Conservation (phyloP, 805 yeast species). For the Pichia nanzhaoensis region DNA sequence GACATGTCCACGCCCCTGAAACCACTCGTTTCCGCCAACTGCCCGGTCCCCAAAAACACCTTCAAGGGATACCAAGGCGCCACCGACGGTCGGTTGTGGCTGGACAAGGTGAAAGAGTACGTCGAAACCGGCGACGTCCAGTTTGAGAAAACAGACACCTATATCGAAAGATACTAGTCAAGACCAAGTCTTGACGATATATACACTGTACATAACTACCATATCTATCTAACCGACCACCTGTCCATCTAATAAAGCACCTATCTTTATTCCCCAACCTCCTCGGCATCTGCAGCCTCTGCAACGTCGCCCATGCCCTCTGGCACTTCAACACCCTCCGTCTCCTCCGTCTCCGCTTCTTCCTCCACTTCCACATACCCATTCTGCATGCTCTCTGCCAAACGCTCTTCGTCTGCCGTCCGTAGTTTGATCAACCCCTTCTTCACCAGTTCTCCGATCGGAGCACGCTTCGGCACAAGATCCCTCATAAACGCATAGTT, state of each 20-base stretch:
- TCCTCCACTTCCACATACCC: neutral
- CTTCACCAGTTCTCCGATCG: slow-evolving; percentile 42
- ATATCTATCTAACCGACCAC: no score
- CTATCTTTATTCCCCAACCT: no score
- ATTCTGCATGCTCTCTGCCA: neutral
- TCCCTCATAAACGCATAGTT: slow-evolving; percentile 57
- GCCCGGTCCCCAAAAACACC: slow-evolving; percentile 62
- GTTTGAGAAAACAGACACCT: slow-evolving; percentile 23
- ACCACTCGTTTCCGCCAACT: slow-evolving; percentile 71
- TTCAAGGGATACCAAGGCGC: slow-evolving; percentile 64
- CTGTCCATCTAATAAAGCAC: no score
- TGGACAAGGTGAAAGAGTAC: slow-evolving; percentile 67
- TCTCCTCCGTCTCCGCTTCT: neutral
- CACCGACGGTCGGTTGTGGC: slow-evolving; percentile 64
- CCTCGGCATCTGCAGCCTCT: neutral
- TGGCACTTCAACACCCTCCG: neutral
- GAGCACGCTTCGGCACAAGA: slow-evolving; percentile 57
- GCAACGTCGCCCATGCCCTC: neutral
- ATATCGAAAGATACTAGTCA: slow-evolving; percentile 28
- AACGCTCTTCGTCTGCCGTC: slow-evolving; percentile 9
- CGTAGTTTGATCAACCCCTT: slow-evolving; percentile 33
- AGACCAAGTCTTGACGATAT: neutral
- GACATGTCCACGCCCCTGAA: slow-evolving; percentile 37
- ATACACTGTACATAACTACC: neutral
- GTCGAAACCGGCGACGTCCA: slow-evolving; percentile 63